These are phyloP conservation scores for Nannochloris sp. DNA, from an alignment of 139 green algal species.

Conservation along the genomic window DNA sequence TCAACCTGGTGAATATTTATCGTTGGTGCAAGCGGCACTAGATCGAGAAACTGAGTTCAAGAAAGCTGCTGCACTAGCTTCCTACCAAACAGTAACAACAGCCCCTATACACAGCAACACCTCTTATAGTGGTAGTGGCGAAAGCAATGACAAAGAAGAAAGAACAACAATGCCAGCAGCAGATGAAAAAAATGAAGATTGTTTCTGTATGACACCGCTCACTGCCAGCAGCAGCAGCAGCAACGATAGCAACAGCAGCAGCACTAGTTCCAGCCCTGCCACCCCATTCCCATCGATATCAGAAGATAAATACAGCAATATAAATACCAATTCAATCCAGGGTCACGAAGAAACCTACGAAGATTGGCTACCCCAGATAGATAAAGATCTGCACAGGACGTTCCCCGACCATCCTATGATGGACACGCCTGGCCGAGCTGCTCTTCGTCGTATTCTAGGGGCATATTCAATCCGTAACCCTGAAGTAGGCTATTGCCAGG, in stretches of 20 bases:
- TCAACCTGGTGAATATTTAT: conserved; percentile 42
- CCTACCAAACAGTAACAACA: too few relatives aligned
- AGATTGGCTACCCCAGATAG: conserved; percentile 63
- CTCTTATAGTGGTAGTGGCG: too few relatives aligned
- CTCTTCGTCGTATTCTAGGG: conserved; percentile 60
- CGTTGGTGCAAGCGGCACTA: too few relatives aligned
- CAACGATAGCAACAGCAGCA: background rate
- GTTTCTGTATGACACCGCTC: too few relatives aligned
- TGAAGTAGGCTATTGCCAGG: conserved; percentile 75
- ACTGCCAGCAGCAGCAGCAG: background rate
- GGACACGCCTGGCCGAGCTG: conserved; percentile 38
- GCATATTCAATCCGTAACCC: conserved; percentile 67
- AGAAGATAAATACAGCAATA: too few relatives aligned
- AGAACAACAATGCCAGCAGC: too few relatives aligned
- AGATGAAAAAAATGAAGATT: too few relatives aligned
- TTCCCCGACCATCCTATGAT: conserved; percentile 67
- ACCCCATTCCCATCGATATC: background rate
- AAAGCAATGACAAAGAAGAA: too few relatives aligned
- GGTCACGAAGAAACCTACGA: conserved; percentile 5
- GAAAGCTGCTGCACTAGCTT: too few relatives aligned
- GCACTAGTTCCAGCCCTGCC: background rate
- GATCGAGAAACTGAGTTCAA: too few relatives aligned
- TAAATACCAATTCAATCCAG: background rate
- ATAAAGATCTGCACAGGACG: conserved; percentile 79
- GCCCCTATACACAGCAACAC: too few relatives aligned